Evolutionary conservation across 2,329 filamentous ascomycete species (phyloP).

Genomic region (Ceratocystis diversiconidia): DNA sequence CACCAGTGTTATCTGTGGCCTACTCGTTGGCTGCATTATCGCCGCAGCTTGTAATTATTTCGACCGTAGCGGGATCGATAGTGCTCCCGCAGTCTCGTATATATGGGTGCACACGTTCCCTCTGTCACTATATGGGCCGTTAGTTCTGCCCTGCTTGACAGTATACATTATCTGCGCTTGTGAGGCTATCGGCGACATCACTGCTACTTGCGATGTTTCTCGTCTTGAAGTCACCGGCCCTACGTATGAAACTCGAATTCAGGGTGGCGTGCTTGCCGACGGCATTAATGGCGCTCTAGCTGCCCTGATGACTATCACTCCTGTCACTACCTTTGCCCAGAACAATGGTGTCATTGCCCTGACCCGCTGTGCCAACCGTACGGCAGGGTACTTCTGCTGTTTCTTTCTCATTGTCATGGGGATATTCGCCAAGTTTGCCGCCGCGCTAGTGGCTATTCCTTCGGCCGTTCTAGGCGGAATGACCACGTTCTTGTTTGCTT

Average conservation of each 20-base stretch:
- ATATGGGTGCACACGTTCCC: conserved; percentile 69
- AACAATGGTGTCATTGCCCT: conserved; percentile 77
- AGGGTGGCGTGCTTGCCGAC: conserved; percentile 66
- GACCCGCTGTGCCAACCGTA: conserved; percentile 67
- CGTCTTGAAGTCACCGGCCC: conserved; percentile 58
- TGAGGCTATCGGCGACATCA: conserved; percentile 69
- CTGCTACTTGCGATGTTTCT: conserved; percentile 68
- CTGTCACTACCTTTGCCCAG: conserved; percentile 68
- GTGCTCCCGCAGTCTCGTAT: conserved; percentile 58
- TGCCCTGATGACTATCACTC: conserved; percentile 63
- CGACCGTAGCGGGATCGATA: conserved; percentile 54
- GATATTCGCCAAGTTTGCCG: conserved; percentile 70
- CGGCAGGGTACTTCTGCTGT: conserved; percentile 64
- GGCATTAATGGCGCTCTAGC: conserved; percentile 62
- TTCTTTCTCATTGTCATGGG: conserved; percentile 70
- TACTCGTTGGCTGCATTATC: conserved; percentile 64
- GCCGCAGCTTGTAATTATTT: conserved; percentile 68
- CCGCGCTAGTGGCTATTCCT: conserved; percentile 63
- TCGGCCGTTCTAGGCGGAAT: conserved; percentile 51
- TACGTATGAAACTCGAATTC: conserved; percentile 61
- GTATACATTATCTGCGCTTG: conserved; percentile 61
- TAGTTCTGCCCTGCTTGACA: conserved; percentile 57
- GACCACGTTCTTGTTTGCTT: conserved; percentile 68
- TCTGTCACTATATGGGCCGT: conserved; percentile 54
- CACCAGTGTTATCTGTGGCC: conserved; percentile 58